These are phyloP conservation scores for Mallotus repandus DNA, from an alignment of 441 rosid genomes.

Conservation along the genomic window DNA sequence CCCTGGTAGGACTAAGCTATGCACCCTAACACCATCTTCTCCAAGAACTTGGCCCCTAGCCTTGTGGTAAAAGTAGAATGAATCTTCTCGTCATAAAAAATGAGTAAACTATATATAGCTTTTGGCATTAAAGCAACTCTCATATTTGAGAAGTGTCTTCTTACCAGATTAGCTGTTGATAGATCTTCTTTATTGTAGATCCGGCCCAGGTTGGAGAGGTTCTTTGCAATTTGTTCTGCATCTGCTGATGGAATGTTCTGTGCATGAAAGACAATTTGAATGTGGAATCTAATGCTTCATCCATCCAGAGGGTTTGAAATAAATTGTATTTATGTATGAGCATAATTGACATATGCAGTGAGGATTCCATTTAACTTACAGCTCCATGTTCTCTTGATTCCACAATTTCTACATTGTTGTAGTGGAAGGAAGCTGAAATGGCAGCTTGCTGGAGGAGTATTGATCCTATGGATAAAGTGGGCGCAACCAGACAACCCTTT, in stretches of 20 bases:
- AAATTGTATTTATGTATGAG: neutral
- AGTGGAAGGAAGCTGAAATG: conserved; percentile 91
- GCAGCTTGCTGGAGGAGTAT: conserved; percentile 95
- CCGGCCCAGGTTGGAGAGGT: conserved; percentile 85
- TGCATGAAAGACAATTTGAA: conserved; percentile 11
- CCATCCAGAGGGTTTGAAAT: conserved; percentile 11
- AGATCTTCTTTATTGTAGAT: conserved; percentile 78
- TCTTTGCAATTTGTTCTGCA: conserved; percentile 70
- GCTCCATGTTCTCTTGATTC: conserved; percentile 73
- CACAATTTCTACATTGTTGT: conserved; percentile 86
- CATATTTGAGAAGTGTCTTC: conserved; percentile 8
- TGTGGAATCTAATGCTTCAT: conserved; percentile 8
- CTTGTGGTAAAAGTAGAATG: conserved; percentile 33
- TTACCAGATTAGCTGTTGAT: conserved; percentile 67
- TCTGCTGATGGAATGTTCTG: conserved; percentile 91
- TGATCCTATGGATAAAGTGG: conserved; percentile 85
- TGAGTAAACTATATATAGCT: neutral
- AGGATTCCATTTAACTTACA: conserved; percentile 28
- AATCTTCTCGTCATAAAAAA: neutral
- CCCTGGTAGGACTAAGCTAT: conserved; percentile 92
- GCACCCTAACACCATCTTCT: conserved; percentile 91
- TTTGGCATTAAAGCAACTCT: conserved; percentile 3
- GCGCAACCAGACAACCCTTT: conserved; percentile 89
- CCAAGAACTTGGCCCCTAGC: conserved; percentile 92
- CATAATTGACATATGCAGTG: neutral